Base-by-base conservation (phyloP, 345 rosid species). In the Salix brachista region DNA sequence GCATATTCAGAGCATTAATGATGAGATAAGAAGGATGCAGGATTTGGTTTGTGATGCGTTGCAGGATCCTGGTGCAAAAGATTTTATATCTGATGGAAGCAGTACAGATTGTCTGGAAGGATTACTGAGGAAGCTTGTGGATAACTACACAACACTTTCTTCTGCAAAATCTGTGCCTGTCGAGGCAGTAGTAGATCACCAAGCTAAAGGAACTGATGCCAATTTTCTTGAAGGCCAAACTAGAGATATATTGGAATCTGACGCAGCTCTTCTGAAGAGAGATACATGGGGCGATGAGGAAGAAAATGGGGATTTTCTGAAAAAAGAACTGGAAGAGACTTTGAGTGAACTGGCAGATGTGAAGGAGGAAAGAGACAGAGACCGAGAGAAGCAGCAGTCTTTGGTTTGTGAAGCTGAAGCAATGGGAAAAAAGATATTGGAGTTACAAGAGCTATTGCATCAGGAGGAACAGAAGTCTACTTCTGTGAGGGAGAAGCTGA, bases 401-500 rank as follows among this genome's bases (percentile, higher is more conserved):
- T 80, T 91, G 80, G 64, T 86, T 80, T 78, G 79, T 83, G 90
- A 91, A 85, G 79, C 87, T 77, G 94, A 88, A 80, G 85, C 81
- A 71, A 87, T 91, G 56, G 81, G 86, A 70, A 90, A 79, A 78
- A 87, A 87, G 83, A 86, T 78, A 62, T 71, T 79, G 67, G 93
- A 90, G 81, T 80, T 96, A 88, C 92, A 85, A 78, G 91, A 83
- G 78, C 82, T 84, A 36, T 92, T 91, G 74, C 76, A 73, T 71
- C 93, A 87, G 84, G 99, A 93, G 88, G 94, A 93, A 87, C 98
- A 89, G 86, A 96, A 88, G 84, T 89, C 92, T 66, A 84, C 87
- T 74, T 89, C 97, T 79, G 78, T 78, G 10, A 90, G 94, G 77
- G 99, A 96, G 86, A 96, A 93, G 85, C 75, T 96, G 85, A 92